phyloP scores from a whole-genome alignment of 1,284 basidiomycete genomes.

The Papiliotrema nemorosa region DNA sequence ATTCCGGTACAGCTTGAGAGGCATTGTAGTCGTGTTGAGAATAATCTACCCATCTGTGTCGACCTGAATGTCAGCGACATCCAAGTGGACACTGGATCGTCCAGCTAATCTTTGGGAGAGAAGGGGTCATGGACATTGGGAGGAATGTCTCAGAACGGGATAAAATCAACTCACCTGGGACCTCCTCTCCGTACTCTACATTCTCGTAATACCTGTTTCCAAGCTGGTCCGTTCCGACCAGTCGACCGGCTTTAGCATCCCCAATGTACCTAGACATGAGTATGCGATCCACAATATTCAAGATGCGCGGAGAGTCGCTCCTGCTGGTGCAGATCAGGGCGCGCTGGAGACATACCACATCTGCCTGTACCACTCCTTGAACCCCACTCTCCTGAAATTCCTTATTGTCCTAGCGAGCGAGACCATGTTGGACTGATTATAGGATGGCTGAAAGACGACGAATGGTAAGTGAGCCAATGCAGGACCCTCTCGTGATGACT shows the following conservation, averaged over 20 bases:
- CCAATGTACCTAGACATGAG: conserved; percentile 68
- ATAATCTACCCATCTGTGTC: conserved; percentile 66
- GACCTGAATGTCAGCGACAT: conserved; percentile 12
- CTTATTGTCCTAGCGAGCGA: conserved; percentile 72
- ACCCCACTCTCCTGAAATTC: conserved; percentile 67
- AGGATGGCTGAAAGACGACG: background rate
- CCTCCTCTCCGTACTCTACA: conserved; percentile 72
- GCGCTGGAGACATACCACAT: conserved; percentile 39
- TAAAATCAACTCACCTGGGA: conserved; percentile 67
- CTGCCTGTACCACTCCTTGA: conserved; percentile 78
- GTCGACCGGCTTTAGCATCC: conserved; percentile 78
- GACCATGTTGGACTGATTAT: conserved; percentile 39
- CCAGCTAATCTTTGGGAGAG: background rate
- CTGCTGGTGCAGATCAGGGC: background rate
- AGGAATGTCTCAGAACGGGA: background rate
- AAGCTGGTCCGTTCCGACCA: conserved; percentile 81
- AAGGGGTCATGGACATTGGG: background rate
- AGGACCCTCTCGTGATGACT: too few relatives aligned
- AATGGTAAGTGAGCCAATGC: too few relatives aligned
- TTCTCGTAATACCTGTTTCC: conserved; percentile 92
- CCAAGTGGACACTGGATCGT: background rate
- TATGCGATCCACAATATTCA: background rate
- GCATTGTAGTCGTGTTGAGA: conserved; percentile 84
- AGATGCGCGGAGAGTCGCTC: too few relatives aligned
- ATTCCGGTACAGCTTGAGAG: conserved; percentile 84